These are phyloP conservation scores for Lasiosphaeris hirsuta DNA, from an alignment of 495 filamentous ascomycete species.

Conservation along the genomic window DNA sequence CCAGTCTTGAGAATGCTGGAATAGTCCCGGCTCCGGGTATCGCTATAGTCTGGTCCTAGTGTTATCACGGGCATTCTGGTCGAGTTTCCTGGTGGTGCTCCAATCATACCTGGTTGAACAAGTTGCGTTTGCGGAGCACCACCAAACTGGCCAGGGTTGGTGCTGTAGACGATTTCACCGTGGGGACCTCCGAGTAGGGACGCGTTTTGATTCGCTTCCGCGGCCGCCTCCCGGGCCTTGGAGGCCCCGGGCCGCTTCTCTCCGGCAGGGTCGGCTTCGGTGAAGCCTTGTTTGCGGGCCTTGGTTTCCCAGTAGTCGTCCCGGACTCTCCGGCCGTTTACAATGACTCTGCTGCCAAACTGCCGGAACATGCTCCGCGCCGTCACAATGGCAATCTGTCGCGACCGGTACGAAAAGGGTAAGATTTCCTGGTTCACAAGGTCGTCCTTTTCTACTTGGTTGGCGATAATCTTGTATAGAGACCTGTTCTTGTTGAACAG, in stretches of 20 bases:
- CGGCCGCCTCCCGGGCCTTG: constrained; percentile 80
- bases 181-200: constrained; percentile 57
- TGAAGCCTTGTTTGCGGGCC: constrained; percentile 95
- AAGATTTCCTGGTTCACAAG: constrained; percentile 91
- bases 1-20: constrained; percentile 69
- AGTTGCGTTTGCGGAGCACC: constrained; percentile 61
- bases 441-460: constrained; percentile 93
- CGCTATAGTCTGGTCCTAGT: constrained; percentile 69
- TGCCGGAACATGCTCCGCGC: constrained; percentile 99
- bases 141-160: constrained; percentile 59
- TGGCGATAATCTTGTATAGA: constrained; percentile 96
- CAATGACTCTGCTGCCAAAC: constrained; percentile 94
- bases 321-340: constrained; percentile 81
- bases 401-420: constrained; percentile 95
- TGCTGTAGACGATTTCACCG: constrained; percentile 80
- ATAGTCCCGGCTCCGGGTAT: constrained; percentile 76
- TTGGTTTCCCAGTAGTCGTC: constrained; percentile 99
- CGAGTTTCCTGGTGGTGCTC: constrained; percentile 57
- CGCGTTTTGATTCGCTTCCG: constrained; percentile 50
- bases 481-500: constrained; percentile 99
- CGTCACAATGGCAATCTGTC: constrained; percentile 97
- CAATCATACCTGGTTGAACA: constrained; percentile 67
- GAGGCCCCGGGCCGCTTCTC: constrained; percentile 93
- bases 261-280: constrained; percentile 91
- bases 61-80: constrained; percentile 83